These are phyloP conservation scores for Pythium sukuiense DNA, from an alignment of 352 stramenopile species.

Conservation along the genomic window DNA sequence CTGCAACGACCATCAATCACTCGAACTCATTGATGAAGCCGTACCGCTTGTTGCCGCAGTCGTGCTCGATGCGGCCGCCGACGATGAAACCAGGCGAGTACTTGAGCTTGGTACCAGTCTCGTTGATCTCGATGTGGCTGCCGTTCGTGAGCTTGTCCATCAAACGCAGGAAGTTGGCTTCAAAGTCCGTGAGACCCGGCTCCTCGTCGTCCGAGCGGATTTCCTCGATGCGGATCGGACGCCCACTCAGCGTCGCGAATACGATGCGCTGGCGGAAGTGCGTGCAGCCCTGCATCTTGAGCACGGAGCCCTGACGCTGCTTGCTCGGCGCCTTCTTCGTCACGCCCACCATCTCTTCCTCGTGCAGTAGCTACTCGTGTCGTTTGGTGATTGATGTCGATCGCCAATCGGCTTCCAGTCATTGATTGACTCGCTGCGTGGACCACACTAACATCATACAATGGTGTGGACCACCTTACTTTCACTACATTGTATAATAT, in stretches of 20 bases:
- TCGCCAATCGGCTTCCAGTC: constrained; percentile 22
- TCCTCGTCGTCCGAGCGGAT: constrained; percentile 95
- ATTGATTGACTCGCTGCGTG: constrained; percentile 16
- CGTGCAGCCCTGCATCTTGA: constrained; percentile 76
- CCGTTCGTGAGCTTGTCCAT: constrained; percentile 97
- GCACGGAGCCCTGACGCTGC: constrained; percentile 42
- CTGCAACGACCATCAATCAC: background rate
- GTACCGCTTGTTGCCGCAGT: constrained; percentile 87
- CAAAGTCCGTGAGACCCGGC: constrained; percentile 94
- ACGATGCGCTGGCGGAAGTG: constrained; percentile 96
- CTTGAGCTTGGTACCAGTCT: constrained; percentile 96
- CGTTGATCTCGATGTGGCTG: constrained; percentile 98
- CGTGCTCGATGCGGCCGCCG: constrained; percentile 94
- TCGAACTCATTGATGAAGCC: background rate
- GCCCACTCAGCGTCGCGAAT: constrained; percentile 90
- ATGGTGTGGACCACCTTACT: too few species aligned
- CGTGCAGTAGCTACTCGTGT: background rate
- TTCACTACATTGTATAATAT: too few species aligned
- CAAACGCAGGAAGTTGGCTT: constrained; percentile 96
- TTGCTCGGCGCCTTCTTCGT: constrained; percentile 31
- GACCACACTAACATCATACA: constrained; percentile 8
- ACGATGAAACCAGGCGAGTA: constrained; percentile 96
- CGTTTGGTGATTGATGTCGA: constrained; percentile 23
- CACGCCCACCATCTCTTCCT: constrained; percentile 25
- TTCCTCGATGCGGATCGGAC: constrained; percentile 93